These are phyloP conservation scores for Neurospora sp. DNA, from an alignment of 2,329 filamentous ascomycete species.

Conservation along the genomic window DNA sequence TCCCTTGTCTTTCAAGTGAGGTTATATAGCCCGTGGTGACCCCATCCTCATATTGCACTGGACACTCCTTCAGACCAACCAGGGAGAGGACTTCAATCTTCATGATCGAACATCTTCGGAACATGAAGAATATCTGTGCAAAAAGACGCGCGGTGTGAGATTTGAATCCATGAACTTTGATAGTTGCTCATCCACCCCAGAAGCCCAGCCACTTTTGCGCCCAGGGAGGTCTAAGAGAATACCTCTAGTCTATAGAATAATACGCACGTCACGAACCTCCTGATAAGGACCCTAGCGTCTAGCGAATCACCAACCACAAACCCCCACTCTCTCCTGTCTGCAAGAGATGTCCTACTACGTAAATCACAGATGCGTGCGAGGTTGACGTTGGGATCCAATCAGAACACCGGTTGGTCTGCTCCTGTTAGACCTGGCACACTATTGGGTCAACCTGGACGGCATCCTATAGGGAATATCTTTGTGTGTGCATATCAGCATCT, in stretches of 20 bases:
- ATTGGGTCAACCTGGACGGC: not conserved
- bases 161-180: not conserved
- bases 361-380: not conserved
- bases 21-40: not conserved
- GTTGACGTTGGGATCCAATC: not conserved
- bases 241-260: not conserved
- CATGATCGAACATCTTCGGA: not conserved
- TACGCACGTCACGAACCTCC: not conserved
- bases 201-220: not conserved
- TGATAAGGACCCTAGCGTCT: not conserved
- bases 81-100: not conserved
- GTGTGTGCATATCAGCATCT: not conserved
- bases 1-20: not conserved
- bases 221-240: not conserved
- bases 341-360: not conserved
- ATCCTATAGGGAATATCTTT: not conserved
- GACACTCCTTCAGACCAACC: not conserved
- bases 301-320: constrained; percentile 4
- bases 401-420: not conserved
- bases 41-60: not conserved
- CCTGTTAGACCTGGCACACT: not conserved
- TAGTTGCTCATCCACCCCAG: not conserved
- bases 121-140: not conserved
- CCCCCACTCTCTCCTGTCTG: not conserved
- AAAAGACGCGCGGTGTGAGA: not conserved